A percentile compares a stretch with the other conserved stretches of the same genome.
phyloP scores from a whole-genome alignment of 129 eudicot species.

The Helianthus annuus region DNA sequence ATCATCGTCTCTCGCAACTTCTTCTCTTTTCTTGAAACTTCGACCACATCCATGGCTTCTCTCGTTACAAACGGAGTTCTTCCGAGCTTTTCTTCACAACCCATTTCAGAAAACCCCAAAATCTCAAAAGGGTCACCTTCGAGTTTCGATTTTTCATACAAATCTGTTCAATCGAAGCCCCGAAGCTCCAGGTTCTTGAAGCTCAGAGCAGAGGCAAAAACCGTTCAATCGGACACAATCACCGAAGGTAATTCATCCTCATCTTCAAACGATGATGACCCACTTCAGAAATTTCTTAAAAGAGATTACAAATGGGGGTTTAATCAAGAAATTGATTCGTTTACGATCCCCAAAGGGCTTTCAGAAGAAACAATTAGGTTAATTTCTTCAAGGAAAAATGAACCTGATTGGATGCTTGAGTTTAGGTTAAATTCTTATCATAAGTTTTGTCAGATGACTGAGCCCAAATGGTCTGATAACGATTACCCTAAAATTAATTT shows the following conservation, averaged over 20 bases:
- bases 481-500: slow-evolving; percentile 67
- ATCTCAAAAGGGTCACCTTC: slow-evolving; percentile 44
- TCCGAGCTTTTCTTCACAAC: slow-evolving; percentile 51
- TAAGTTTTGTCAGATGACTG: slow-evolving; percentile 66
- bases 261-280: slow-evolving; percentile 54
- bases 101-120: slow-evolving; percentile 50
- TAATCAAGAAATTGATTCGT: slow-evolving; percentile 84
- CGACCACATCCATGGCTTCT: slow-evolving; percentile 68
- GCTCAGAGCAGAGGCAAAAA: slow-evolving; percentile 62
- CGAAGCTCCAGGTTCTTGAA: slow-evolving; percentile 46
- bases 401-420: slow-evolving; percentile 99
- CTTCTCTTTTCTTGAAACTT: not conserved
- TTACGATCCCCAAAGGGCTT: slow-evolving; percentile 80
- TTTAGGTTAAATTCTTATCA: slow-evolving; percentile 73
- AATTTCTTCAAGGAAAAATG: slow-evolving; percentile 73
- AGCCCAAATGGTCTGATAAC: slow-evolving; percentile 96
- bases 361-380: slow-evolving; percentile 79
- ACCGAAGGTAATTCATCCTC: slow-evolving; percentile 46
- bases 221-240: slow-evolving; percentile 40
- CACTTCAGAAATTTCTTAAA: slow-evolving; percentile 78
- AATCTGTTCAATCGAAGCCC: slow-evolving; percentile 16
- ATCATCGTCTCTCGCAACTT: slow-evolving; percentile 14
- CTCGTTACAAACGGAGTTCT: slow-evolving; percentile 66
- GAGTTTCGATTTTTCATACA: slow-evolving; percentile 25
- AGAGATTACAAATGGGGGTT: slow-evolving; percentile 93